Percentiles rank a stretch among this genome's conserved stretches.
Conservation (phyloP, 139 green algal species). For the Picochlorum sp. region DNA sequence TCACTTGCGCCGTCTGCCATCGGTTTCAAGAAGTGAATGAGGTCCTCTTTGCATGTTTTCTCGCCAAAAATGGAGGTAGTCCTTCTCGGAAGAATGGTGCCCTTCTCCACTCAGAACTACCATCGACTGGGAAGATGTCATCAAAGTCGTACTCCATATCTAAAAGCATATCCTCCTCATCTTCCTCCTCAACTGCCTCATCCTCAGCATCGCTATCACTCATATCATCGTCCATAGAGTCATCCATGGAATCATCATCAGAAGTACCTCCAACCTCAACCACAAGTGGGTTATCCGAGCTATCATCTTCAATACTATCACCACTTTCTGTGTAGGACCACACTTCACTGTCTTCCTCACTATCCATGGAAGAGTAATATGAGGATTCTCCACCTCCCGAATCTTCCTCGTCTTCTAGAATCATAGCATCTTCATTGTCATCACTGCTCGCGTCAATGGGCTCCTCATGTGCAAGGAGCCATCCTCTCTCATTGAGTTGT, state of each 20-base stretch:
- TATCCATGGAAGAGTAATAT: neutral
- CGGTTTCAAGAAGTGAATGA: neutral
- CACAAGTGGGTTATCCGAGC: neutral
- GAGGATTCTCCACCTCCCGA: neutral
- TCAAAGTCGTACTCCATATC: constrained; percentile 3
- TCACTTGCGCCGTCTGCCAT: neutral
- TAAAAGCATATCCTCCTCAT: neutral
- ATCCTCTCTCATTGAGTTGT: neutral
- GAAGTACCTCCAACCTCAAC: neutral
- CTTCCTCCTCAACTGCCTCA: neutral
- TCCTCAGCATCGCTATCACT: constrained; percentile 4
- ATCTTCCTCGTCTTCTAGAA: neutral
- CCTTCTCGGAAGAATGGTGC: too few species aligned
- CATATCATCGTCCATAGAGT: neutral
- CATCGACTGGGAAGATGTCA: neutral
- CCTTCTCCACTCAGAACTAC: too few species aligned
- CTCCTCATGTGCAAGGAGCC: neutral
- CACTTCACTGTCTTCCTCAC: neutral
- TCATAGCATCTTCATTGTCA: neutral
- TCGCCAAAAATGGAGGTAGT: too few species aligned
- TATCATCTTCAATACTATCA: neutral
- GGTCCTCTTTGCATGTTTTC: neutral
- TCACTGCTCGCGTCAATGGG: neutral
- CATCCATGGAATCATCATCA: constrained; percentile 3
- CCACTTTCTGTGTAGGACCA: constrained; percentile 4